Evolutionary conservation across 768 basidiomycete species (phyloP), one percentile per base, ranked within the genome.

Genomic region (Mrakia gelida): DNA sequence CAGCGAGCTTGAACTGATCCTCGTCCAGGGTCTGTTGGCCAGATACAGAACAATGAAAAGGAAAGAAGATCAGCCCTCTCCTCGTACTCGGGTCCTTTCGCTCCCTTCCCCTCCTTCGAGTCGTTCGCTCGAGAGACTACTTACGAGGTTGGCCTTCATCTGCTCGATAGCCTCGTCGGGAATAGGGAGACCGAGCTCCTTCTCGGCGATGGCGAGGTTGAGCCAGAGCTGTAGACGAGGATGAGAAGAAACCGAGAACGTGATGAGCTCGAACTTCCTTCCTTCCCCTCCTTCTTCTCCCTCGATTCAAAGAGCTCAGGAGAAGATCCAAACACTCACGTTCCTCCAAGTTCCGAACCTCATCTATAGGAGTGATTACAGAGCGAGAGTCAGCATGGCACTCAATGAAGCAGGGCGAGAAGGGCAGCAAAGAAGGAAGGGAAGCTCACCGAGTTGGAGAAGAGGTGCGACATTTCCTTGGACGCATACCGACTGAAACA

Each of bases 401-500:
- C 70, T 62, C 56, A 28, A 8, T 10, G 52, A 9, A n/a, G 5
- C 18, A 32, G 3, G 38, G 18, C 52, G 11, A 21, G 56, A 13
- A 32, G 16, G 32, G 15, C n/a, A n/a, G n/a, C n/a, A n/a, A n/a
- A 21, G 56, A 13, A 32, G 16, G 32, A 10, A 52, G 2, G 18
- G 13, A 41, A 38, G 87, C 91, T 79, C 82, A 95, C 96, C 72
- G 91, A 90, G 54, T 92, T 89, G n/a, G 96, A 98, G 87, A 98
- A 99, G 65, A 99, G 88, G 84, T 94, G 88, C 15, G 94, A 91
- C 96, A 98, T 98, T 86, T 98, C 95, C 85, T 95, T 95, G 87
- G 93, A 96, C 28, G 97, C 97, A 92, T 98, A 99, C 71, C 96
- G 95, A 83, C 95, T 98, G 81, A 43, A 77, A 74, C 63, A 75